These are phyloP conservation scores for Coffea eugenioides DNA, from an alignment of 257 asterid genomes.

Conservation along the genomic window DNA sequence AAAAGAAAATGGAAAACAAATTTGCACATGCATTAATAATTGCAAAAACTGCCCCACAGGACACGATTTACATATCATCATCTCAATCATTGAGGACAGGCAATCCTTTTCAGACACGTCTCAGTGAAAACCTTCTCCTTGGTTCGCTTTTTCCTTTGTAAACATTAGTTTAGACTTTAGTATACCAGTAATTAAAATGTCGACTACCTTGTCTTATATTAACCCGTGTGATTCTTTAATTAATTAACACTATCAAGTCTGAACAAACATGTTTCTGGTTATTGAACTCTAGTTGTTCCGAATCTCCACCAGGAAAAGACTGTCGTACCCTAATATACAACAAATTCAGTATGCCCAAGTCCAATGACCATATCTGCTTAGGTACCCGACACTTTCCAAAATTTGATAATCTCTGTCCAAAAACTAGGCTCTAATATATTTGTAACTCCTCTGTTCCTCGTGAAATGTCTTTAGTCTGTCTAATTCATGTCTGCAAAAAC, in stretches of 20 bases:
- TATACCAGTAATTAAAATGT: not conserved
- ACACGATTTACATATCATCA: not conserved
- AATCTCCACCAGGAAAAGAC: not conserved
- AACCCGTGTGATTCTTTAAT: not conserved
- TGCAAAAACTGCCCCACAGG: not conserved
- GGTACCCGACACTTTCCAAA: not conserved
- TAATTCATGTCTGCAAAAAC: too few species aligned
- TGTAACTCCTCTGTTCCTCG: not conserved
- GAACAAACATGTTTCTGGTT: conserved; percentile 1
- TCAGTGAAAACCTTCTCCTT: not conserved
- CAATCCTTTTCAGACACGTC: conserved; percentile 1
- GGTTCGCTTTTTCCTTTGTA: conserved; percentile 1
- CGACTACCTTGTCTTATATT: not conserved
- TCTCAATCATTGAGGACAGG: not conserved
- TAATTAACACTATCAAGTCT: not conserved
- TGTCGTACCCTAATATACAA: not conserved
- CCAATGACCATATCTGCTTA: conserved; percentile 4
- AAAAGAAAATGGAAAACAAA: not conserved
- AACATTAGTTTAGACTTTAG: not conserved
- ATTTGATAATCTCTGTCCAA: not conserved
- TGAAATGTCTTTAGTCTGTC: not conserved
- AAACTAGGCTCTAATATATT: not conserved
- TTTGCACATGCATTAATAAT: not conserved
- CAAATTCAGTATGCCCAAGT: not conserved
- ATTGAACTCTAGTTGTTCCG: conserved; percentile 1